Percentiles rank a stretch among this genome's conserved stretches.
Evolutionary conservation across 208 protist species (phyloP).

Genomic region (Wallacemonas collosoma): DNA sequence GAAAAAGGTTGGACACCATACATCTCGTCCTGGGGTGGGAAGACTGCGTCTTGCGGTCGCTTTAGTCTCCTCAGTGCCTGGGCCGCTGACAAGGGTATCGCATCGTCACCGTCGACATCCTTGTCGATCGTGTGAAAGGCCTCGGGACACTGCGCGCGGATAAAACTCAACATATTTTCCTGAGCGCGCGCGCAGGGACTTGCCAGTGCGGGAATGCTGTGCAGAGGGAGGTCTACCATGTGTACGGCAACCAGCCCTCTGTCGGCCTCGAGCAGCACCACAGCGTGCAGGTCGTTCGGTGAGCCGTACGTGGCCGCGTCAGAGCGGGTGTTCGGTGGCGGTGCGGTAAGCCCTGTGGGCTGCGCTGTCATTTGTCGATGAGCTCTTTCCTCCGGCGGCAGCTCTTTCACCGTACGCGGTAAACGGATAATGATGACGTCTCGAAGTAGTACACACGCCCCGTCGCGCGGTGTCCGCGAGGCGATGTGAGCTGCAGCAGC

Average conservation of each 20-base stretch:
- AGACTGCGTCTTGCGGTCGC: not conserved
- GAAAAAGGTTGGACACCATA: not conserved
- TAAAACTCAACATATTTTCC: not conserved
- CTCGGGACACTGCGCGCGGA: slow-evolving; percentile 6
- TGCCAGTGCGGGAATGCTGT: not conserved
- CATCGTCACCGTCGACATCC: not conserved
- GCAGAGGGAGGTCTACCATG: slow-evolving; percentile 17
- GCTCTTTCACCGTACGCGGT: slow-evolving; percentile 2
- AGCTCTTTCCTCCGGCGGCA: not conserved
- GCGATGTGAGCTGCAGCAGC: no score
- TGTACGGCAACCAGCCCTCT: not conserved
- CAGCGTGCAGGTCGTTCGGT: not conserved
- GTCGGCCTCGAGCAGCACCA: not conserved
- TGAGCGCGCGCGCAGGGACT: not conserved
- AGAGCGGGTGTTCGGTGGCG: not conserved
- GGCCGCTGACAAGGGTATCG: not conserved
- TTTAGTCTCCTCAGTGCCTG: not conserved
- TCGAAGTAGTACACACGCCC: slow-evolving; percentile 3
- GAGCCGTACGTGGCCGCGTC: not conserved
- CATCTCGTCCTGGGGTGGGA: not conserved
- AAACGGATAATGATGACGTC: slow-evolving; percentile 15
- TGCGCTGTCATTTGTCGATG: not conserved
- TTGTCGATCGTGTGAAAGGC: not conserved
- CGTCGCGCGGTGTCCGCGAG: not conserved
- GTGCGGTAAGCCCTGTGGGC: not conserved